Conservation (phyloP, 2,329 filamentous ascomycete genomes). For the Ambrosiella cleistominuta region DNA sequence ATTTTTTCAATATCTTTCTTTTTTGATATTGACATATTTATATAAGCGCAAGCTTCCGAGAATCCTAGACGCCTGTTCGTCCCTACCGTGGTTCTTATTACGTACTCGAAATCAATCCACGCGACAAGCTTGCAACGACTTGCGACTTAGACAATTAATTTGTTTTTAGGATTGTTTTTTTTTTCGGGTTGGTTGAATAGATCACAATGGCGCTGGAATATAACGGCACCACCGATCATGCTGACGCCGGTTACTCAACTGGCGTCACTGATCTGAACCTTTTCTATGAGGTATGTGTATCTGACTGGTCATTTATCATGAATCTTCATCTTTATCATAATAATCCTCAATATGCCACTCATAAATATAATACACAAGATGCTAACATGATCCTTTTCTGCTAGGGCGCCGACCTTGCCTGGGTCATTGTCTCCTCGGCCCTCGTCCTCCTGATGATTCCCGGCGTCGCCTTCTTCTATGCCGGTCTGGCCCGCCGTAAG, state of each 20-base stretch:
- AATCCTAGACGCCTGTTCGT: not conserved
- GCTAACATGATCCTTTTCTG: not conserved
- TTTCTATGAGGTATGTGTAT: constrained; percentile 52
- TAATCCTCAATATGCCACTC: not conserved
- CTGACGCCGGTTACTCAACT: constrained; percentile 34
- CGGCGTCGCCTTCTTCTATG: constrained; percentile 89
- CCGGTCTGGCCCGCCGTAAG: constrained; percentile 73
- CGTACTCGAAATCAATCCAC: constrained; percentile 1
- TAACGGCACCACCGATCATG: constrained; percentile 32
- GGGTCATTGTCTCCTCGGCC: constrained; percentile 58
- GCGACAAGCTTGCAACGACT: not conserved
- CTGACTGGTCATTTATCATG: constrained; percentile 3
- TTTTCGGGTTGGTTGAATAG: not conserved
- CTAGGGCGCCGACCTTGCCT: constrained; percentile 65
- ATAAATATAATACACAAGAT: not conserved
- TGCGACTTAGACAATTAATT: not conserved
- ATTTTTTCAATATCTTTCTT: not conserved
- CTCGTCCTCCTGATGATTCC: constrained; percentile 86
- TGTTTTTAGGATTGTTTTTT: too few species aligned
- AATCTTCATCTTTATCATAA: not conserved
- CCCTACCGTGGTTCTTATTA: not conserved
- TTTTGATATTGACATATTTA: not conserved
- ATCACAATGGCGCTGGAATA: constrained; percentile 25
- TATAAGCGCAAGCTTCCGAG: not conserved
- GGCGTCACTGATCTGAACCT: constrained; percentile 56